Conservation (phyloP, 2,329 filamentous ascomycete species). For the Trichoderma hamatum region DNA sequence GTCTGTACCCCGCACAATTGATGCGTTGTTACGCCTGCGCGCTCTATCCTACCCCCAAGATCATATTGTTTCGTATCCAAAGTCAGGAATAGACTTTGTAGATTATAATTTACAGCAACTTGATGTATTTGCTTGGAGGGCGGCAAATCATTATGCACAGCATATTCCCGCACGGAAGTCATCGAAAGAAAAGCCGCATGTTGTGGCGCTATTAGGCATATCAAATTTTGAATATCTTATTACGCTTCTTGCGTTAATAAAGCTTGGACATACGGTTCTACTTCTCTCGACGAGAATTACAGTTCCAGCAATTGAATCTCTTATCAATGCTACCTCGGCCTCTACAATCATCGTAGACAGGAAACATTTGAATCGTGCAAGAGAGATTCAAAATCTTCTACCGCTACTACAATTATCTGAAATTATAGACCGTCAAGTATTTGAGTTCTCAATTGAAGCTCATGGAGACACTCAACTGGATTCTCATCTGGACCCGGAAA, state of each 20-base stretch:
- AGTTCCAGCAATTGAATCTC: slow-evolving; percentile 6
- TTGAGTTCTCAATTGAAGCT: slow-evolving; percentile 13
- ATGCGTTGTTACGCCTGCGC: slow-evolving; percentile 7
- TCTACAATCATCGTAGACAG: slow-evolving; percentile 7
- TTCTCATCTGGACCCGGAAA: slow-evolving; percentile 6
- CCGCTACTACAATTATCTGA: neutral
- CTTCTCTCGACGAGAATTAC: slow-evolving; percentile 17
- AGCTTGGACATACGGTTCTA: slow-evolving; percentile 13
- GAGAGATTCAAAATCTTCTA: neutral
- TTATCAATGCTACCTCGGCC: slow-evolving; percentile 10
- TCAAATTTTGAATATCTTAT: slow-evolving; percentile 22
- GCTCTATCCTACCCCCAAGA: neutral
- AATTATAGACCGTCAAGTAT: slow-evolving; percentile 4
- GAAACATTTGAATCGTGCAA: neutral
- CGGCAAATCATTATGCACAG: neutral
- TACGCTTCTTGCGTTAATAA: slow-evolving; percentile 7
- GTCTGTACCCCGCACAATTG: neutral
- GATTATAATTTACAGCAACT: slow-evolving; percentile 9
- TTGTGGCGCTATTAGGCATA: slow-evolving; percentile 1
- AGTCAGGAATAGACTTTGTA: neutral
- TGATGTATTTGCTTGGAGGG: slow-evolving; percentile 18
- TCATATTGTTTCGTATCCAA: slow-evolving; percentile 16
- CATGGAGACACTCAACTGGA: slow-evolving; percentile 13
- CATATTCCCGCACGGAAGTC: neutral
- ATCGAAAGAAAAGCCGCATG: slow-evolving; percentile 8